These are phyloP conservation scores for Adansonia madagascariensis DNA, from an alignment of 441 rosid species.

Conservation along the genomic window DNA sequence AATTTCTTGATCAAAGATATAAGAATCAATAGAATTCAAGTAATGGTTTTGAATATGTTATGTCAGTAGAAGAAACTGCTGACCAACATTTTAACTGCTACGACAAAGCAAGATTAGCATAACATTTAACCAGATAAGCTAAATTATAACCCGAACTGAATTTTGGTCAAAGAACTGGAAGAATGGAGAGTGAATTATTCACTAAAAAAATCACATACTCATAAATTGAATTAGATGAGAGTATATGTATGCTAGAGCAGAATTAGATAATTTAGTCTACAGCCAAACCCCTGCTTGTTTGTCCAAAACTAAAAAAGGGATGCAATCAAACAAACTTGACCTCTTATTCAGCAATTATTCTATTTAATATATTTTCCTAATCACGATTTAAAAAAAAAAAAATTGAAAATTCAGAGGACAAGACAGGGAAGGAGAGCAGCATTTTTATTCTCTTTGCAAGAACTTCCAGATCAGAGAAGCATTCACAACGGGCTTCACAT, in stretches of 20 bases:
- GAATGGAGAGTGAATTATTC: background rate
- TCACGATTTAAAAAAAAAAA: background rate
- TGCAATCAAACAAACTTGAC: background rate
- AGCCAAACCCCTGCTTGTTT: slow-evolving; percentile 3
- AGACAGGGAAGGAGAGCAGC: too few relatives aligned
- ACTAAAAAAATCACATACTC: background rate
- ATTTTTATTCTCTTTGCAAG: too few relatives aligned
- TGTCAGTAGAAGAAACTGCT: background rate
- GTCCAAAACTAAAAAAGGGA: background rate
- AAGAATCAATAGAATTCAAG: background rate
- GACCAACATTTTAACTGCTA: background rate
- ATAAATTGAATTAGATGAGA: background rate
- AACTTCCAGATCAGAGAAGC: too few relatives aligned
- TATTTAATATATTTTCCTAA: background rate
- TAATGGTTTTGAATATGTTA: background rate
- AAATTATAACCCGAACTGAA: background rate
- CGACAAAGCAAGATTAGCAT: background rate
- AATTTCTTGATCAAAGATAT: background rate
- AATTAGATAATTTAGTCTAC: background rate
- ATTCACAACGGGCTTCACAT: too few relatives aligned
- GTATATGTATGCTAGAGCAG: background rate
- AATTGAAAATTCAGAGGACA: background rate
- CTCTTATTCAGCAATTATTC: background rate
- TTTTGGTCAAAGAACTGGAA: background rate
- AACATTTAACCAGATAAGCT: background rate